phyloP scores from a whole-genome alignment of 2,329 filamentous ascomycete genomes.

The Ascochyta fabae region DNA sequence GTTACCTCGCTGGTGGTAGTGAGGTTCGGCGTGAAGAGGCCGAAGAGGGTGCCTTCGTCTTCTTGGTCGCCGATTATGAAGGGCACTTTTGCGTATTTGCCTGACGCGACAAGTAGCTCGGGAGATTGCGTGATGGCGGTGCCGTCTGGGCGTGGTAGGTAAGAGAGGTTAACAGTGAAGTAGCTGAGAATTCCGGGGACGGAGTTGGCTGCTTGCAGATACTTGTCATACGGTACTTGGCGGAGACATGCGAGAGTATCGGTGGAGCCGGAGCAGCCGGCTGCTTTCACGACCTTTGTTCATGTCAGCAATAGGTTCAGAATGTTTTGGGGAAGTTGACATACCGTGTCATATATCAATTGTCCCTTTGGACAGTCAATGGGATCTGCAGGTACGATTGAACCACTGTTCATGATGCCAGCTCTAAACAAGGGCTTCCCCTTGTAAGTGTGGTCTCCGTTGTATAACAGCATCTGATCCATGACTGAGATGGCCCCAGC shows the following conservation, averaged over 20 bases:
- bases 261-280: conserved; percentile 52
- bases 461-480: conserved; percentile 77
- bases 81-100: conserved; percentile 65
- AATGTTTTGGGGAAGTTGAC: neutral
- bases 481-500: conserved; percentile 69
- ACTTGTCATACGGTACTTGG: conserved; percentile 53
- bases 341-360: conserved; percentile 59
- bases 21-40: conserved; percentile 72
- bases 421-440: conserved; percentile 76
- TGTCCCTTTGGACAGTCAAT: conserved; percentile 73
- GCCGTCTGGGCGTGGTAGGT: conserved; percentile 76
- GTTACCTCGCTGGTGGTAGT: conserved; percentile 65
- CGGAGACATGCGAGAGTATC: conserved; percentile 59
- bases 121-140: conserved; percentile 66
- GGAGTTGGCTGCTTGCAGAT: conserved; percentile 70
- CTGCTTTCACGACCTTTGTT: conserved; percentile 52
- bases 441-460: conserved; percentile 76
- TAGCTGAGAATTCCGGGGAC: conserved; percentile 74
- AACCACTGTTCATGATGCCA: conserved; percentile 70
- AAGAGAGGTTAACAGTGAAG: conserved; percentile 72
- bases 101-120: conserved; percentile 61
- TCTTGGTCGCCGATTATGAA: conserved; percentile 77
- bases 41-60: conserved; percentile 79
- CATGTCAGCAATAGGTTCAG: conserved; percentile 62
- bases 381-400: conserved; percentile 51